Evolutionary conservation across 2,329 filamentous ascomycete genomes (phyloP).

Genomic region (Botrytis tulipae): DNA sequence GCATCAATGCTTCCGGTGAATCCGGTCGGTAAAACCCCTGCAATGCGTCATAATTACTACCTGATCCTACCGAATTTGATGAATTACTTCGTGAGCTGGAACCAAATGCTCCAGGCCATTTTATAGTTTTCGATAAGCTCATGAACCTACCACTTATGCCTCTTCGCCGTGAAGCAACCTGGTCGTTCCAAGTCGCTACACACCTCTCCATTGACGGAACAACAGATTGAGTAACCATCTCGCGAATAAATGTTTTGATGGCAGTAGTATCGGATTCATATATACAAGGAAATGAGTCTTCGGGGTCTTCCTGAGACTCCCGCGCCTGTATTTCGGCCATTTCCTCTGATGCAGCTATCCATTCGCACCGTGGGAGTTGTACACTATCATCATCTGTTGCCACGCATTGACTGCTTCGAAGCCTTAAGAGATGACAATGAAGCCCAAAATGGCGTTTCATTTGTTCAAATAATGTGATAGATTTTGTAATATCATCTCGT

Average conservation of each 20-base stretch:
- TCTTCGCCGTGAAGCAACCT: slow-evolving; percentile 84
- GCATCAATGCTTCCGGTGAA: slow-evolving; percentile 83
- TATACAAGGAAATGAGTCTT: slow-evolving; percentile 72
- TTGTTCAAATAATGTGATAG: slow-evolving; percentile 88
- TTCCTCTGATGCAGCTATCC: slow-evolving; percentile 86
- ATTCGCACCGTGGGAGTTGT: slow-evolving; percentile 76
- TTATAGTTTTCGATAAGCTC: slow-evolving; percentile 71
- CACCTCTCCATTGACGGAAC: slow-evolving; percentile 95
- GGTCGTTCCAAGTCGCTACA: slow-evolving; percentile 92
- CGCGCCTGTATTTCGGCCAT: slow-evolving; percentile 68
- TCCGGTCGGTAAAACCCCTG: slow-evolving; percentile 83
- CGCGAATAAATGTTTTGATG: slow-evolving; percentile 83
- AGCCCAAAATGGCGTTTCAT: slow-evolving; percentile 99
- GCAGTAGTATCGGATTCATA: slow-evolving; percentile 91
- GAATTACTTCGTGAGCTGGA: slow-evolving; percentile 43
- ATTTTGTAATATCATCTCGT: slow-evolving; percentile 85
- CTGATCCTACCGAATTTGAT: slow-evolving; percentile 45
- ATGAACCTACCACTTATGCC: slow-evolving; percentile 93
- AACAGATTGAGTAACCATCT: slow-evolving; percentile 93
- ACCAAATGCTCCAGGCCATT: slow-evolving; percentile 77
- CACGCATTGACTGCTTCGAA: slow-evolving; percentile 81
- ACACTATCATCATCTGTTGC: slow-evolving; percentile 90
- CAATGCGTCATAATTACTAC: slow-evolving; percentile 73
- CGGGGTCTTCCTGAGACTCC: slow-evolving; percentile 67
- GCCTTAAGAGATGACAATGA: slow-evolving; percentile 86